These are phyloP conservation scores for Cylindrotheca closterium DNA, from an alignment of 108 stramenopile species.

Conservation along the genomic window DNA sequence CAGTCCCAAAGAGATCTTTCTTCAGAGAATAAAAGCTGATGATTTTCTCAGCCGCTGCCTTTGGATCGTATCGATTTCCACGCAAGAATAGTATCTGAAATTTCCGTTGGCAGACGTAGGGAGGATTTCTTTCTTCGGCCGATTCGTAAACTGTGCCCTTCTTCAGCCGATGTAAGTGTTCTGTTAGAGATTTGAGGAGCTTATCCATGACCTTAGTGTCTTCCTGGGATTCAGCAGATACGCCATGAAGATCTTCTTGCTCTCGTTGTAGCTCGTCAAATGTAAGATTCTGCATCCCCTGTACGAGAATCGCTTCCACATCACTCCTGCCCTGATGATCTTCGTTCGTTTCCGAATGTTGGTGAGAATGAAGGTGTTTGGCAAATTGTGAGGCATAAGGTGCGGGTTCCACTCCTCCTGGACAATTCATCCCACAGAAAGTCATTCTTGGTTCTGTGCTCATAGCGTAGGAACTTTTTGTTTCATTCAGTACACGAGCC, in stretches of 20 bases:
- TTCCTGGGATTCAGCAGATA: background rate
- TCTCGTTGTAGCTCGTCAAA: background rate
- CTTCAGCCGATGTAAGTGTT: background rate
- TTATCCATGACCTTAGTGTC: slow-evolving; percentile 3
- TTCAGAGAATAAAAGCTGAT: slow-evolving; percentile 15
- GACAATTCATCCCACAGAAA: too few species aligned
- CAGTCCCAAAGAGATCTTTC: slow-evolving; percentile 11
- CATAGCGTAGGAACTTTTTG: too few species aligned
- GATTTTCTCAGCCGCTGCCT: slow-evolving; percentile 3
- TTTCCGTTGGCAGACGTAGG: slow-evolving; percentile 8
- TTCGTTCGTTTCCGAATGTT: background rate
- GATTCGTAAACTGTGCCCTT: slow-evolving; percentile 1
- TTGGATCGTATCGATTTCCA: slow-evolving; percentile 5
- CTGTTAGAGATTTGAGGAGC: background rate
- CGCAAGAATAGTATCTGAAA: slow-evolving; percentile 23
- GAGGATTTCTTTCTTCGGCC: slow-evolving; percentile 5
- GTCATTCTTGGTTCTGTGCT: too few species aligned
- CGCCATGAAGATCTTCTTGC: slow-evolving; percentile 15
- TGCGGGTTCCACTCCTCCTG: too few species aligned
- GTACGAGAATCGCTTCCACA: background rate
- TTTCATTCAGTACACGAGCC: too few species aligned
- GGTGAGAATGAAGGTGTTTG: too few species aligned
- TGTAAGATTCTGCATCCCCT: background rate
- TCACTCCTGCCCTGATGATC: too few species aligned
- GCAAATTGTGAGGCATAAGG: too few species aligned